Conservation (phyloP, 2,329 filamentous ascomycete genomes). For the Xenoacremonium recifei region DNA sequence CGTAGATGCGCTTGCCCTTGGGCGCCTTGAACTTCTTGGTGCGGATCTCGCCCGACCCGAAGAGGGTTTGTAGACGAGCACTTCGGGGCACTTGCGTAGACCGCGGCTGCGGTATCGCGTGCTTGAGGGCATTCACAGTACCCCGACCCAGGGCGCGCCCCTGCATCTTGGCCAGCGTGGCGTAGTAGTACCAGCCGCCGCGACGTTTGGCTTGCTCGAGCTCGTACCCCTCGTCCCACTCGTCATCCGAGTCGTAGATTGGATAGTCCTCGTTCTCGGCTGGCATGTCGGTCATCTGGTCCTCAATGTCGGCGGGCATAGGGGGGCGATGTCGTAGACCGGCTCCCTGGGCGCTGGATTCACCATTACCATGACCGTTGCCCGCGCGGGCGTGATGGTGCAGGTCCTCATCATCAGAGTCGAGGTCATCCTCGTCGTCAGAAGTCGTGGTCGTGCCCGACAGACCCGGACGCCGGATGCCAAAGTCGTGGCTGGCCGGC, state of each 20-base stretch:
- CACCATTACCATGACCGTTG: slow-evolving; percentile 27
- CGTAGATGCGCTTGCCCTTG: slow-evolving; percentile 88
- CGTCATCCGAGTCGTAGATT: slow-evolving; percentile 83
- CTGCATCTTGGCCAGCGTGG: slow-evolving; percentile 53
- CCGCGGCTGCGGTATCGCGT: slow-evolving; percentile 55
- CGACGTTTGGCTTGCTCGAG: slow-evolving; percentile 75
- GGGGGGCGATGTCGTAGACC: slow-evolving; percentile 38
- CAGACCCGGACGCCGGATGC: slow-evolving; percentile 77
- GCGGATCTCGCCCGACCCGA: slow-evolving; percentile 55
- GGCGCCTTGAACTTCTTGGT: slow-evolving; percentile 68
- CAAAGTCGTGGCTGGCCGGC: slow-evolving; percentile 82
- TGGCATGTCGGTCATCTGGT: slow-evolving; percentile 68
- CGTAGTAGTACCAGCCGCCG: slow-evolving; percentile 75
- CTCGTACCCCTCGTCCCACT: slow-evolving; percentile 71
- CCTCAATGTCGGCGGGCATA: slow-evolving; percentile 70
- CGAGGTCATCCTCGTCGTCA: slow-evolving; percentile 69
- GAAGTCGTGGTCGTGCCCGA: slow-evolving; percentile 77
- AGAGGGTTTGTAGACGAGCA: slow-evolving; percentile 51
- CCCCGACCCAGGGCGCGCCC: slow-evolving; percentile 41
- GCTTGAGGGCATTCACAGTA: slow-evolving; percentile 43
- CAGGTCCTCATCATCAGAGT: slow-evolving; percentile 63
- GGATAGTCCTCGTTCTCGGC: slow-evolving; percentile 69
- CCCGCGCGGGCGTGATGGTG: slow-evolving; percentile 9
- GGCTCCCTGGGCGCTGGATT: slow-evolving; percentile 37
- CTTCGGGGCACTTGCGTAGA: slow-evolving; percentile 56